Percentiles rank a stretch among this genome's conserved stretches.
phyloP scores from a whole-genome alignment of 2,329 filamentous ascomycete species.

The Aureobasidium lini region DNA sequence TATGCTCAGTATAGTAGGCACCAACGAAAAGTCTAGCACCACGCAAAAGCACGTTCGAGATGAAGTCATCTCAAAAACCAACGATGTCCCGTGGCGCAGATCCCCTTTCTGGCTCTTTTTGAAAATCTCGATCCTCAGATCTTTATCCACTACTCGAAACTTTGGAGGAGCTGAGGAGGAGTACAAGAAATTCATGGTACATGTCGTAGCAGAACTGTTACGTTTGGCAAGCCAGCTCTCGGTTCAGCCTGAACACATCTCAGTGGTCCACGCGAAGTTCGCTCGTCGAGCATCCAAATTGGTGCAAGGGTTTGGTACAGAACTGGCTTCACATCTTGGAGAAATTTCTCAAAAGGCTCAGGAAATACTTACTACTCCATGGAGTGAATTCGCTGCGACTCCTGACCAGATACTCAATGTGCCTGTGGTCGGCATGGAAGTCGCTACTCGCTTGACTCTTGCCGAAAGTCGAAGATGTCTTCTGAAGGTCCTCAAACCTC shows the following conservation, averaged over 20 bases:
- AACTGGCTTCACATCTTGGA: too few species aligned
- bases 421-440: too few species aligned
- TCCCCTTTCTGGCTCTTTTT: conserved; percentile 56
- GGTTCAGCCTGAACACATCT: conserved; percentile 10
- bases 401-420: too few species aligned
- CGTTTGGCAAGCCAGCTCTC: conserved; percentile 26
- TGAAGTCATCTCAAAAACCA: conserved; percentile 31
- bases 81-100: conserved; percentile 53
- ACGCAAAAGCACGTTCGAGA: conserved; percentile 56
- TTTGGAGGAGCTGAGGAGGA: background rate
- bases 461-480: too few species aligned
- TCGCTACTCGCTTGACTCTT: too few species aligned
- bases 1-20: conserved; percentile 50
- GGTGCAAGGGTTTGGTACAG: too few species aligned
- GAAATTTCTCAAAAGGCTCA: too few species aligned
- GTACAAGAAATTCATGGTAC: conserved; percentile 25
- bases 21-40: conserved; percentile 25
- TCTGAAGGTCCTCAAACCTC: too few species aligned
- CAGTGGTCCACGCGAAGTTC: conserved; percentile 22
- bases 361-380: too few species aligned
- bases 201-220: conserved; percentile 42
- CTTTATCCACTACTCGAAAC: conserved; percentile 32
- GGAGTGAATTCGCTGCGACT: too few species aligned
- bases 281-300: conserved; percentile 12
- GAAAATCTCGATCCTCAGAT: conserved; percentile 50